A percentile compares a stretch with the other conserved stretches of the same genome.
Conservation (phyloP, 768 basidiomycete genomes). For the Clathrus columnatus region DNA sequence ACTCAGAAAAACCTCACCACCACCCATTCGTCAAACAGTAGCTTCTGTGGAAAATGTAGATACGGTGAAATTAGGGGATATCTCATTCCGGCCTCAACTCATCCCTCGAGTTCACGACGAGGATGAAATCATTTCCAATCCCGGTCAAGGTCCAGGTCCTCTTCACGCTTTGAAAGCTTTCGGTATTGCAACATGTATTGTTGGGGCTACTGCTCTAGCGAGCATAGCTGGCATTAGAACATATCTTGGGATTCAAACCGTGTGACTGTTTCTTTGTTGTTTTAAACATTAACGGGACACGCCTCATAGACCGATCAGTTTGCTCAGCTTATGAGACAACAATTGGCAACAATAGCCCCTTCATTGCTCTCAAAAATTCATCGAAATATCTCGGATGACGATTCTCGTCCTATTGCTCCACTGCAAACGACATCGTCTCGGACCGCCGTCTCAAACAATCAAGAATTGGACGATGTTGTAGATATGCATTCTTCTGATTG, state of each 20-base stretch:
- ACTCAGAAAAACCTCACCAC: conserved; percentile 5
- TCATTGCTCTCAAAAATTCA: conserved; percentile 44
- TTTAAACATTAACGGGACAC: not conserved
- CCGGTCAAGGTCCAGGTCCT: conserved; percentile 24
- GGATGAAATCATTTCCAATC: not conserved
- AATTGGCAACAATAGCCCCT: conserved; percentile 40
- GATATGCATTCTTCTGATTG: not conserved
- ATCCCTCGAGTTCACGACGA: not conserved
- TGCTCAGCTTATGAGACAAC: conserved; percentile 43
- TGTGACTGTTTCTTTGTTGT: conserved; percentile 26
- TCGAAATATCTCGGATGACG: conserved; percentile 28
- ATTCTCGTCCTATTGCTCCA: conserved; percentile 11
- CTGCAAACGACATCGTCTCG: not conserved
- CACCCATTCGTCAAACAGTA: conserved; percentile 17
- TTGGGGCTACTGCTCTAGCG: conserved; percentile 36
- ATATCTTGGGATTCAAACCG: conserved; percentile 46
- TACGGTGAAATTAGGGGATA: not conserved
- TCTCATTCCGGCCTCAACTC: not conserved
- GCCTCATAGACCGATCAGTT: conserved; percentile 46
- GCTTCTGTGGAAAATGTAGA: not conserved
- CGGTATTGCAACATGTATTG: conserved; percentile 53
- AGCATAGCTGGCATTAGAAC: conserved; percentile 42
- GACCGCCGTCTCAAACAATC: not conserved
- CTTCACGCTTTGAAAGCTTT: conserved; percentile 57
- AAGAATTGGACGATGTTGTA: not conserved